Percentiles rank a stretch among this genome's conserved stretches.
Evolutionary conservation across 306 rosid genomes (phyloP).

Genomic region (Betula pendula): DNA sequence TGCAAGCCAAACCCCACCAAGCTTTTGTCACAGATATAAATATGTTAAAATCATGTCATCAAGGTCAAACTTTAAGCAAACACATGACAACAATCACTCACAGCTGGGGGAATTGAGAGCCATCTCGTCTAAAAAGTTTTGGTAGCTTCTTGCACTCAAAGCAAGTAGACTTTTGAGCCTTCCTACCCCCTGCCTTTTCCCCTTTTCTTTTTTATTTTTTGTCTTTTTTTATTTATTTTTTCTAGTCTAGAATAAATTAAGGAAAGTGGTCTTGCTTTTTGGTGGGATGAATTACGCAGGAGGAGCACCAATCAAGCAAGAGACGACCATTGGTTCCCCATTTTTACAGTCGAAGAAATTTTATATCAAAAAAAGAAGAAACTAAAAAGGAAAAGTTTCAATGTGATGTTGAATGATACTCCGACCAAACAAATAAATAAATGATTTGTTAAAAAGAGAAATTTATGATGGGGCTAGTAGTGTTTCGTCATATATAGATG

Average conservation of each 20-base stretch:
- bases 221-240: too few species aligned
- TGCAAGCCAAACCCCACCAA: conserved; percentile 66
- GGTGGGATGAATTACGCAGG: conserved; percentile 46
- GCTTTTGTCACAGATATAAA: conserved; percentile 33
- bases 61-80: conserved; percentile 97
- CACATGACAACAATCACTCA: conserved; percentile 63
- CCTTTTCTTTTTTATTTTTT: background rate
- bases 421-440: conserved; percentile 23
- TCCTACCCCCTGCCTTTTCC: conserved; percentile 18
- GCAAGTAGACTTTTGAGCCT: conserved; percentile 86
- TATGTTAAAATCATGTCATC: conserved; percentile 59
- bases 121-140: conserved; percentile 54
- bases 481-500: conserved; percentile 11
- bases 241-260: conserved; percentile 53
- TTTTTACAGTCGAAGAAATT: conserved; percentile 46
- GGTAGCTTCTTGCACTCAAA: conserved; percentile 99
- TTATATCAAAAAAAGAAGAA: conserved; percentile 37
- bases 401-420: conserved; percentile 29
- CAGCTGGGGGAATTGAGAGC: conserved; percentile 61
- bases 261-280: conserved; percentile 61
- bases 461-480: background rate
- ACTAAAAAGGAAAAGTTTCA: conserved; percentile 18
- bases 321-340: conserved; percentile 54
- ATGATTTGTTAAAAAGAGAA: background rate
- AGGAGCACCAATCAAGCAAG: conserved; percentile 82